These are phyloP conservation scores for Podila minutissima DNA, from an alignment of 192 early-diverging fungal genomes.

Conservation along the genomic window DNA sequence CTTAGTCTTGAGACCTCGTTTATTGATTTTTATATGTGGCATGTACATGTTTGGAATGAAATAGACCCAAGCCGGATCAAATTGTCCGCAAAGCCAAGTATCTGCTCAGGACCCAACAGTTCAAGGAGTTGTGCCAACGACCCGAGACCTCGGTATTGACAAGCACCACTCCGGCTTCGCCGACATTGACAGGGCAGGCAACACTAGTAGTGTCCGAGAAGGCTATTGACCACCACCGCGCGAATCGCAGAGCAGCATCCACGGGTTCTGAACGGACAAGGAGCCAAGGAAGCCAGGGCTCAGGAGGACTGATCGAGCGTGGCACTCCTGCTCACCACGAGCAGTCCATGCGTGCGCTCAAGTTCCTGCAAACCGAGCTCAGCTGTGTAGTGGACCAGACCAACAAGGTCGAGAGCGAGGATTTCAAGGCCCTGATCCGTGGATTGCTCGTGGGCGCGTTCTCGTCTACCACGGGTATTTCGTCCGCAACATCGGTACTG, in stretches of 20 bases:
- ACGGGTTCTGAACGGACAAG: neutral
- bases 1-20: neutral
- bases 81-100: conserved; percentile 80
- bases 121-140: conserved; percentile 78
- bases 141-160: conserved; percentile 33
- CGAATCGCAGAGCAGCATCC: neutral
- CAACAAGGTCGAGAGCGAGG: conserved; percentile 51
- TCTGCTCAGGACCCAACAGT: conserved; percentile 81
- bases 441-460: conserved; percentile 33
- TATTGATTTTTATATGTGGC: neutral
- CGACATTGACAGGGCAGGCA: neutral
- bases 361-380: conserved; percentile 81
- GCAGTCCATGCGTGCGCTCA: conserved; percentile 68
- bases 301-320: conserved; percentile 4
- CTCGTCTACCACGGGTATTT: neutral
- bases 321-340: conserved; percentile 36
- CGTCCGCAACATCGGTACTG: neutral
- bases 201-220: neutral
- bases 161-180: conserved; percentile 20
- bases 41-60: neutral
- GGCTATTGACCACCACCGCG: neutral
- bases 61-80: conserved; percentile 66
- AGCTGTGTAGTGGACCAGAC: conserved; percentile 75
- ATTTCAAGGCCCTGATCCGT: conserved; percentile 50
- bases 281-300: neutral